Evolutionary conservation across 2,329 filamentous ascomycete genomes (phyloP).

Genomic region (Xylaria multiplex): DNA sequence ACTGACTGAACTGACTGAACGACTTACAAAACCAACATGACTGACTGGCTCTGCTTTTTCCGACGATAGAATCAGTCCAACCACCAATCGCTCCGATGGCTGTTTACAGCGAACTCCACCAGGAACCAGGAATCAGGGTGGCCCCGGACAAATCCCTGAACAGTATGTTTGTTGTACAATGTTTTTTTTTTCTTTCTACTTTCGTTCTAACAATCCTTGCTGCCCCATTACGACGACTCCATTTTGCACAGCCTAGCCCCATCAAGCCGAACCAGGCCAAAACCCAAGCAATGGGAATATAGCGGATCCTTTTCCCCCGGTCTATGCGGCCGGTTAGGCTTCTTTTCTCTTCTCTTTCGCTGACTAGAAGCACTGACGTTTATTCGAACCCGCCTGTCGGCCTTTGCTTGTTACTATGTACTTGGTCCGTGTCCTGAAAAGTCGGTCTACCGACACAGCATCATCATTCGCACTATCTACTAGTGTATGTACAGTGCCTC

Average conservation of each 20-base stretch:
- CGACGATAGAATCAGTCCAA: conserved; percentile 18
- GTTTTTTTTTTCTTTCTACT: conserved; percentile 17
- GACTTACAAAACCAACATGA: conserved; percentile 3
- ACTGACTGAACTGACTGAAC: conserved; percentile 4
- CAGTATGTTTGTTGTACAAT: conserved; percentile 24
- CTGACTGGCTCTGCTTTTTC: conserved; percentile 15
- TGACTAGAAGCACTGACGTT: conserved; percentile 27
- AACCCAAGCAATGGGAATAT: conserved; percentile 30
- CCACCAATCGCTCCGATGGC: conserved; percentile 24
- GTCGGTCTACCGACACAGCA: conserved; percentile 29
- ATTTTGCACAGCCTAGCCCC: conserved; percentile 34
- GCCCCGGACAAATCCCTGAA: conserved; percentile 22
- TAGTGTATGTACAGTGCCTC: background rate
- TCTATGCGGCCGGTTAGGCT: conserved; percentile 25
- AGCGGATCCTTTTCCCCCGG: conserved; percentile 32
- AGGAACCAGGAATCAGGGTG: conserved; percentile 29
- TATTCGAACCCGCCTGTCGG: conserved; percentile 23
- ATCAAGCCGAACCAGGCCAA: conserved; percentile 32
- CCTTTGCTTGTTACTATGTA: conserved; percentile 9
- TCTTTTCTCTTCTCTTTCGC: conserved; percentile 5
- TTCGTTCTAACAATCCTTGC: conserved; percentile 24
- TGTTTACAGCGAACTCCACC: conserved; percentile 27
- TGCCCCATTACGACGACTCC: conserved; percentile 18
- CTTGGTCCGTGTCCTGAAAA: conserved; percentile 22
- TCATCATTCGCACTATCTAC: background rate